Base-by-base conservation (phyloP, 1,284 basidiomycete species). In the Thecaphora thlaspeos region DNA sequence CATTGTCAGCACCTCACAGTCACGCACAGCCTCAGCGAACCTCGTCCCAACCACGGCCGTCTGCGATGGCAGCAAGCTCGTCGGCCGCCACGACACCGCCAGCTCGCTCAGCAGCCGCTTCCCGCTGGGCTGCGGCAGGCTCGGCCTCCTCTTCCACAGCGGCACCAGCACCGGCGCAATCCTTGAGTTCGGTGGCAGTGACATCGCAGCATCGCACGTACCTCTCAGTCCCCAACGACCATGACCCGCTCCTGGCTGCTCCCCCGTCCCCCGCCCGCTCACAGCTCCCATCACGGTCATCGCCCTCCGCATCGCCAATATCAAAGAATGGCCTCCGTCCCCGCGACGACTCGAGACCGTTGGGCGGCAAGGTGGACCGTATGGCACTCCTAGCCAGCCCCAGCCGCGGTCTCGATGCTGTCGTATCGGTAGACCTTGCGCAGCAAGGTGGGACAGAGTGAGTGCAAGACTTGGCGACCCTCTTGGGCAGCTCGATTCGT, bases 341-440 rank as follows among this genome's bases (percentile, higher is more conserved):
- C 19, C 53, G 62, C 21, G 45, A 50, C 24, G 14, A 48, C 22
- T 15, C 44, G 3, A 43, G 47, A 3, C 57, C 61, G 3, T 45
- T 68, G 2, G 65, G 61, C 12, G 61, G 61, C 21, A 61, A 63
- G 22, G 46, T 68, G 18, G 57, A 68, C 37, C 48, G 56, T 8
- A 48, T 68, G 14, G 49, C 60, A 0, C 55, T 68, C 9, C 61
- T 68, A 22, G 65, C 65, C 4, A 64, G 61, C 0, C 65, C 65
- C 24, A 57, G 54, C 1, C 56, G 65, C 7, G 65, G 65, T 2
- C 50, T 63, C 23, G 65, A 68, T 26, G 10, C 44, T 8, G 24
- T 40, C 17, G 36, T 64, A 19, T 60, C 54, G 34, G 41, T 46
- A 8, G 42, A 44, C 5, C 46, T 64, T 11, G 46, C 50, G 10